Percentiles rank a stretch among this genome's conserved stretches.
These are phyloP conservation scores for Plectosphaerella sp. DNA, from an alignment of 2,329 filamentous ascomycete genomes.

Conservation along the genomic window DNA sequence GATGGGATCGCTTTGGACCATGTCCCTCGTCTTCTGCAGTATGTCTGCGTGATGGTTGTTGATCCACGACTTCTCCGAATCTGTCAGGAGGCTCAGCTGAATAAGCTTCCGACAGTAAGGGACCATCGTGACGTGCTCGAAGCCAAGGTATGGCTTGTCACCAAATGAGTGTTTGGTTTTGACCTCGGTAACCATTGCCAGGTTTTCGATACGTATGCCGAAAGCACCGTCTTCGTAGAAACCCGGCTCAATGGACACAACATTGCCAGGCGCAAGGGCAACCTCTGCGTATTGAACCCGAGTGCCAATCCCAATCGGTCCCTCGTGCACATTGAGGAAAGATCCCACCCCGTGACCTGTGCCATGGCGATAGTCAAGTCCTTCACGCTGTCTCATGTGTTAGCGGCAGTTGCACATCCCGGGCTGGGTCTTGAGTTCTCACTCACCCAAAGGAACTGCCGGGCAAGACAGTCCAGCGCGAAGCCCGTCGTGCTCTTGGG, in stretches of 20 bases:
- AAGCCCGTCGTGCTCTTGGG: slow-evolving; percentile 95
- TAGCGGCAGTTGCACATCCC: slow-evolving; percentile 9
- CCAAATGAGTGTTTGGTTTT: slow-evolving; percentile 84
- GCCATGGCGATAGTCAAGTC: slow-evolving; percentile 91
- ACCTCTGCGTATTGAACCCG: slow-evolving; percentile 90
- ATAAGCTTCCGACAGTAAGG: slow-evolving; percentile 90
- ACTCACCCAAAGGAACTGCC: slow-evolving; percentile 85
- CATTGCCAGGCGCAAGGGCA: slow-evolving; percentile 83
- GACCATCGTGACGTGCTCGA: slow-evolving; percentile 96
- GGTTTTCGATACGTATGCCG: slow-evolving; percentile 94
- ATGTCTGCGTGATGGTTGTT: slow-evolving; percentile 83
- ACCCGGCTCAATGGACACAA: slow-evolving; percentile 92
- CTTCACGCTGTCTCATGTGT: slow-evolving; percentile 50
- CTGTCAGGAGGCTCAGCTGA: slow-evolving; percentile 66
- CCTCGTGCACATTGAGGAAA: slow-evolving; percentile 95
- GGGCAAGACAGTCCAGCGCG: slow-evolving; percentile 80
- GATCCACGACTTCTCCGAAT: slow-evolving; percentile 76
- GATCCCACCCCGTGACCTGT: slow-evolving; percentile 95
- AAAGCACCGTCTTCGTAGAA: slow-evolving; percentile 96
- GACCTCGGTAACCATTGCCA: slow-evolving; percentile 86
- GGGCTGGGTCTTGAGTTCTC: neutral
- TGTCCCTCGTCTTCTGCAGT: slow-evolving; percentile 72
- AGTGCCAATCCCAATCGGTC: slow-evolving; percentile 92
- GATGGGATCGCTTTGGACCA: slow-evolving; percentile 68
- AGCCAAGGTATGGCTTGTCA: slow-evolving; percentile 89